Conservation (phyloP, 192 early-diverging fungal genomes). For the Rhizoclosmatium sp. region DNA sequence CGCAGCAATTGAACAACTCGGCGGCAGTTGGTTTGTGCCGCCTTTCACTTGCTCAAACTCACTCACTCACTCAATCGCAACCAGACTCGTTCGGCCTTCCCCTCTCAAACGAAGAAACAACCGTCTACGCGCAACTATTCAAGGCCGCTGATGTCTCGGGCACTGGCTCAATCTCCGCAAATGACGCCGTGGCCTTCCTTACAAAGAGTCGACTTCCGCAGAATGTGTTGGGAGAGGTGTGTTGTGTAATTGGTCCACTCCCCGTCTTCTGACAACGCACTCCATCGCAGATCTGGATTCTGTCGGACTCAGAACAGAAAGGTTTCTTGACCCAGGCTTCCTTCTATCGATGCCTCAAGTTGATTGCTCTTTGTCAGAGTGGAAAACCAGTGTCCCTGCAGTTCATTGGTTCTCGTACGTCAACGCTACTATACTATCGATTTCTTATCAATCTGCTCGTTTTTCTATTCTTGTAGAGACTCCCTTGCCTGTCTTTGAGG, state of each 20-base stretch:
- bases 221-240: slow-evolving; percentile 48
- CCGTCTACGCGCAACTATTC: slow-evolving; percentile 43
- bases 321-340: slow-evolving; percentile 75
- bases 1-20: background rate
- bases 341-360: slow-evolving; percentile 85
- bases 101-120: slow-evolving; percentile 39
- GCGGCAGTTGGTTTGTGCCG: background rate
- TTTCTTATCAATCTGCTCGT: background rate
- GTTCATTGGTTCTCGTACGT: slow-evolving; percentile 58
- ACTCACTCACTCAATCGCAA: slow-evolving; percentile 27
- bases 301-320: slow-evolving; percentile 78
- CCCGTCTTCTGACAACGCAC: too few species aligned
- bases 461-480: slow-evolving; percentile 27
- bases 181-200: slow-evolving; percentile 50
- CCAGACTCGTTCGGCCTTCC: slow-evolving; percentile 7
- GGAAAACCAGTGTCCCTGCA: slow-evolving; percentile 66
- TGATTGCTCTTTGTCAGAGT: slow-evolving; percentile 86
- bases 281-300: slow-evolving; percentile 77
- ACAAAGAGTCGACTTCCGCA: slow-evolving; percentile 54
- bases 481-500: slow-evolving; percentile 68
- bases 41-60: background rate
- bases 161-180: slow-evolving; percentile 38
- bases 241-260: background rate
- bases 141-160: slow-evolving; percentile 38
- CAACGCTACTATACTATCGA: background rate